A percentile compares a stretch with the other conserved stretches of the same genome.
phyloP scores from a whole-genome alignment of 225 moss, liverwort and hornwort species.

The Bryum argenteum region DNA sequence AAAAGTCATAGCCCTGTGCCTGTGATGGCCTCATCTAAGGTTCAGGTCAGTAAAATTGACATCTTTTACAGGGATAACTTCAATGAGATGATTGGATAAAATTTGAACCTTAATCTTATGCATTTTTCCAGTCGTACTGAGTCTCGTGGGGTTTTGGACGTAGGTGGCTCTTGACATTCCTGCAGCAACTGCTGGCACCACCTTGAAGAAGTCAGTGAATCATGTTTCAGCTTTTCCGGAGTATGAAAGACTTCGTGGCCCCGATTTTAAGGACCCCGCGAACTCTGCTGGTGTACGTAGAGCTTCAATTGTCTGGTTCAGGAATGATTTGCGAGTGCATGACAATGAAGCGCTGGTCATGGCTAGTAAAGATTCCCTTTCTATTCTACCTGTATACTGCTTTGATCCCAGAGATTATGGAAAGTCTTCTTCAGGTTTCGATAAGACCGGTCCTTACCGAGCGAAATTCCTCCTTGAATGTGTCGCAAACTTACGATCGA shows the following conservation, averaged over 20 bases:
- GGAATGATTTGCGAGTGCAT: constrained; percentile 97
- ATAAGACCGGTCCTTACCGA: constrained; percentile 96
- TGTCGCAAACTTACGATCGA: constrained; percentile 76
- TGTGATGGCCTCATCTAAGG: constrained; percentile 67
- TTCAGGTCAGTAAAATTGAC: constrained; percentile 56
- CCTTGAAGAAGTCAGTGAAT: constrained; percentile 47
- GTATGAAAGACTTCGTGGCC: constrained; percentile 62
- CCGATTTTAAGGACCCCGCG: constrained; percentile 69
- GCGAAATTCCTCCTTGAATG: constrained; percentile 92
- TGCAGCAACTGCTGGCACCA: constrained; percentile 34
- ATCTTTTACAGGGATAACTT: background rate
- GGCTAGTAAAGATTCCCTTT: constrained; percentile 77
- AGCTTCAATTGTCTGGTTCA: constrained; percentile 88
- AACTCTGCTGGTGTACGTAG: constrained; percentile 71
- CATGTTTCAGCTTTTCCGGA: constrained; percentile 88
- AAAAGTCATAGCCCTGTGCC: constrained; percentile 66
- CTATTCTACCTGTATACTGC: constrained; percentile 93
- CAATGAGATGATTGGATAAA: constrained; percentile 10
- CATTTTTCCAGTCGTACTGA: constrained; percentile 20
- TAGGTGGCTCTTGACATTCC: constrained; percentile 59
- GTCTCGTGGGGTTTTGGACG: constrained; percentile 26
- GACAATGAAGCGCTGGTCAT: constrained; percentile 90
- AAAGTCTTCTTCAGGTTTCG: constrained; percentile 94
- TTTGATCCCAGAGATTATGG: constrained; percentile 97
- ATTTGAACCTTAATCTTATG: constrained; percentile 9